Evolutionary conservation across 768 basidiomycete species (phyloP).

Genomic region (Cubamyces lactineus): DNA sequence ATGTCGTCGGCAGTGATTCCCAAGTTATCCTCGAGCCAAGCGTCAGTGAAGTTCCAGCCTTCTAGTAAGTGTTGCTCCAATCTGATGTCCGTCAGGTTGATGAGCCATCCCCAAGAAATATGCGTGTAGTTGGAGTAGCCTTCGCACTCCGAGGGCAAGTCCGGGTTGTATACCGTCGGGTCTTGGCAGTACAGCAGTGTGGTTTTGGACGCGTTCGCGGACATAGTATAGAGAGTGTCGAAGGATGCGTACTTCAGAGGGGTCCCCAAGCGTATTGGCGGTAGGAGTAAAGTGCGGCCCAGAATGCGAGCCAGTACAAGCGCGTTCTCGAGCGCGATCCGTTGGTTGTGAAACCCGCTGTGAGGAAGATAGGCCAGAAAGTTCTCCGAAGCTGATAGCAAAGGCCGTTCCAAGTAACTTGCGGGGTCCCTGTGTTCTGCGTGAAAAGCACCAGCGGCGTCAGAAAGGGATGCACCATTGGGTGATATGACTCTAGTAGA

Average conservation of each 20-base stretch:
- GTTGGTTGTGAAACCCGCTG: constrained; percentile 85
- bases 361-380: constrained; percentile 82
- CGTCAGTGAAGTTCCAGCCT: constrained; percentile 52
- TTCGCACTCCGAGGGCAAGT: constrained; percentile 50
- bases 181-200: constrained; percentile 55
- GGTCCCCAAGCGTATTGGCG: constrained; percentile 70
- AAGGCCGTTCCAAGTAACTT: not conserved
- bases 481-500: not conserved
- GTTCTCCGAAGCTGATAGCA: constrained; percentile 30
- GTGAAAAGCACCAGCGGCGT: not conserved
- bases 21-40: constrained; percentile 51
- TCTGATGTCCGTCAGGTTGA: constrained; percentile 51
- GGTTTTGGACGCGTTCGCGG: constrained; percentile 47
- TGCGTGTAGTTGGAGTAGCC: constrained; percentile 63
- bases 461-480: too few species aligned
- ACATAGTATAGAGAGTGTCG: constrained; percentile 24
- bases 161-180: constrained; percentile 40
- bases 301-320: constrained; percentile 69
- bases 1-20: constrained; percentile 44
- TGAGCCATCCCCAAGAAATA: constrained; percentile 72
- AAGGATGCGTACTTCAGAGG: constrained; percentile 46
- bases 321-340: constrained; percentile 85
- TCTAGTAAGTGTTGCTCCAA: constrained; percentile 48
- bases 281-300: constrained; percentile 78
- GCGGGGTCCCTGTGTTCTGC: not conserved